phyloP scores from a whole-genome alignment of 345 rosid genomes.

The Murraya koenigii region DNA sequence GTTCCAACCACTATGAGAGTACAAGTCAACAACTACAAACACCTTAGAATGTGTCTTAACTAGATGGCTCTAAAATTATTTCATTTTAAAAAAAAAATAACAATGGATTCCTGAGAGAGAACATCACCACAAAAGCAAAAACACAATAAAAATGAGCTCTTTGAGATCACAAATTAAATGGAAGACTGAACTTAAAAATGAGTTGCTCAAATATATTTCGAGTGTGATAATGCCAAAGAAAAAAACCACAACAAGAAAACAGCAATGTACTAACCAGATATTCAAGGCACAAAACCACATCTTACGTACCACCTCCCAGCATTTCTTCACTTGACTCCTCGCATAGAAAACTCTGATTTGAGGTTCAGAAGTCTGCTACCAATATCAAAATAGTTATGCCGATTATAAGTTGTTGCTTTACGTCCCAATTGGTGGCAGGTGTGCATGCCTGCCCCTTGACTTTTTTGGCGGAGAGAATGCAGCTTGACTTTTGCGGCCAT shows the following conservation, averaged over 20 bases:
- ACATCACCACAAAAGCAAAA: neutral
- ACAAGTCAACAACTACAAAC: neutral
- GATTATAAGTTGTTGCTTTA: slow-evolving; percentile 36
- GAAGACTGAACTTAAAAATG: neutral
- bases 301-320: slow-evolving; percentile 43
- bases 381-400: slow-evolving; percentile 40
- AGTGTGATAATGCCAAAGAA: neutral
- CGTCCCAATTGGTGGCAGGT: slow-evolving; percentile 55
- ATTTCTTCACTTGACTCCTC: slow-evolving; percentile 82
- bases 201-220: neutral
- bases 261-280: neutral
- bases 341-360: slow-evolving; percentile 52
- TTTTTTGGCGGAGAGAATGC: slow-evolving; percentile 42
- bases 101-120: neutral
- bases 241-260: neutral
- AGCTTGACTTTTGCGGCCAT: slow-evolving; percentile 41
- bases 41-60: neutral
- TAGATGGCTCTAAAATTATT: neutral
- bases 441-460: slow-evolving; percentile 53
- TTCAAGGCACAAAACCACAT: slow-evolving; percentile 1
- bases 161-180: neutral
- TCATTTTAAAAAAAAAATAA: neutral
- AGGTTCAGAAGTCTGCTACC: slow-evolving; percentile 44
- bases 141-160: neutral
- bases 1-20: too few relatives aligned